Evolutionary conservation across 2,329 filamentous ascomycete genomes (phyloP).

Genomic region (Aspergillus pseudoterreus): DNA sequence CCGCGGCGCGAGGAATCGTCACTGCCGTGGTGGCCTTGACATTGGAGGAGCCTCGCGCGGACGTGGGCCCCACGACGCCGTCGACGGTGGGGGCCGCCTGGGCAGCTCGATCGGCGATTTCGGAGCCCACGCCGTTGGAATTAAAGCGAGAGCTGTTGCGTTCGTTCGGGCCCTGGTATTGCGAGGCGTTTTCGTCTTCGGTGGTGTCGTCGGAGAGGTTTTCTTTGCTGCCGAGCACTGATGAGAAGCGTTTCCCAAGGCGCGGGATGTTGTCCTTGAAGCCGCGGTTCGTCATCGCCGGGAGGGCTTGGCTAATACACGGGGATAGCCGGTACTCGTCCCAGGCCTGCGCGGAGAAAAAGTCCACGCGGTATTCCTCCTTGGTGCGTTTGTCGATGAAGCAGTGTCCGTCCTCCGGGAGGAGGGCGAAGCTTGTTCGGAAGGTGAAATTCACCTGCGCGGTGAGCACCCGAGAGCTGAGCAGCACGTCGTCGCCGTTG

Average conservation of each 20-base stretch:
- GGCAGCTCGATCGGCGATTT: constrained; percentile 12
- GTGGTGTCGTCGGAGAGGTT: constrained; percentile 13
- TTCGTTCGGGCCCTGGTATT: background rate
- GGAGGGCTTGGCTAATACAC: constrained; percentile 66
- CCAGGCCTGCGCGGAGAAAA: constrained; percentile 78
- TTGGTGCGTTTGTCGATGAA: constrained; percentile 81
- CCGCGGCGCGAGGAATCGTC: constrained; percentile 54
- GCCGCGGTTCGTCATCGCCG: constrained; percentile 45
- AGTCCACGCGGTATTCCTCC: constrained; percentile 77
- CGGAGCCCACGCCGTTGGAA: constrained; percentile 2
- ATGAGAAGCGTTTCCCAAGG: constrained; percentile 36
- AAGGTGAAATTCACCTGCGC: constrained; percentile 92
- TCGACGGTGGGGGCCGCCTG: constrained; percentile 29
- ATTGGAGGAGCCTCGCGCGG: constrained; percentile 21
- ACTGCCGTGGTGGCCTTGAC: constrained; percentile 25
- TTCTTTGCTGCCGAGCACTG: constrained; percentile 22
- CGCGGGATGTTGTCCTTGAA: constrained; percentile 37
- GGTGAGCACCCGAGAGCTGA: constrained; percentile 85
- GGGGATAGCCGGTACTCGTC: constrained; percentile 73
- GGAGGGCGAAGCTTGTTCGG: constrained; percentile 76
- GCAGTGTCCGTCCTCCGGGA: constrained; percentile 82
- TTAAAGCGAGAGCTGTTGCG: constrained; percentile 3
- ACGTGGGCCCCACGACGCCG: constrained; percentile 22
- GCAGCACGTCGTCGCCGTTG: constrained; percentile 86
- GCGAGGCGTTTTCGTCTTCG: constrained; percentile 11